phyloP scores from a whole-genome alignment of 345 rosid species.

The Populus davidiana region DNA sequence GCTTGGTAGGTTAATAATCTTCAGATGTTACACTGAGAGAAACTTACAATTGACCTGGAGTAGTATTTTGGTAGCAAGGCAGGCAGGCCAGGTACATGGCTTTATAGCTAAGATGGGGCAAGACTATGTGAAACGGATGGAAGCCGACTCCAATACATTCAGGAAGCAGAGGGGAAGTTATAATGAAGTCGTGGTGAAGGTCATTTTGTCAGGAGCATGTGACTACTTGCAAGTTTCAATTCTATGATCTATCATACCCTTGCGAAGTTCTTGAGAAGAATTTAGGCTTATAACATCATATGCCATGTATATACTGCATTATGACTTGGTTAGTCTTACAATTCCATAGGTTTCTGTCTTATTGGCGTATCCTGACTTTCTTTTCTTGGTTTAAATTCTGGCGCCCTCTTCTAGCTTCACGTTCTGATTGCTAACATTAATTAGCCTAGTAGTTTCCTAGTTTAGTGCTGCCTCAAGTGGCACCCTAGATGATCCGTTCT shows the following conservation, averaged over 20 bases:
- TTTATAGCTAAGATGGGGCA: slow-evolving; percentile 2
- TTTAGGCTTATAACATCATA: slow-evolving; percentile 19
- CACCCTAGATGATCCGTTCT: slow-evolving; percentile 14
- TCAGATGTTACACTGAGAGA: slow-evolving; percentile 19
- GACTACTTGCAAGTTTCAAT: slow-evolving; percentile 2
- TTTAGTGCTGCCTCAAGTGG: slow-evolving; percentile 14
- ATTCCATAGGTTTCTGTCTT: slow-evolving; percentile 23
- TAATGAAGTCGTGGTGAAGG: background rate
- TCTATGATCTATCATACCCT: background rate
- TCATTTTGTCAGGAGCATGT: slow-evolving; percentile 16
- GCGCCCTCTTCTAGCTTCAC: slow-evolving; percentile 1
- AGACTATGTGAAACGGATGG: slow-evolving; percentile 21
- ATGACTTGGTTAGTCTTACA: slow-evolving; percentile 22
- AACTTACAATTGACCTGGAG: slow-evolving; percentile 5
- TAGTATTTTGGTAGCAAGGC: slow-evolving; percentile 11
- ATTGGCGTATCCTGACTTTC: background rate
- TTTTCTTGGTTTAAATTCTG: slow-evolving; percentile 9
- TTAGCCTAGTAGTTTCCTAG: slow-evolving; percentile 13
- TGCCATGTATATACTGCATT: slow-evolving; percentile 37
- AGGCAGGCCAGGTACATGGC: background rate
- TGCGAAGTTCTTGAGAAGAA: background rate
- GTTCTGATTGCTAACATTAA: slow-evolving; percentile 14
- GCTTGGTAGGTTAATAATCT: slow-evolving; percentile 40
- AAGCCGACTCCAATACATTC: slow-evolving; percentile 11
- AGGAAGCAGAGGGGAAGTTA: slow-evolving; percentile 21